Percentiles rank a stretch among this genome's conserved stretches.
phyloP scores from a whole-genome alignment of 495 filamentous ascomycete genomes.

The Penicillium pulvis region DNA sequence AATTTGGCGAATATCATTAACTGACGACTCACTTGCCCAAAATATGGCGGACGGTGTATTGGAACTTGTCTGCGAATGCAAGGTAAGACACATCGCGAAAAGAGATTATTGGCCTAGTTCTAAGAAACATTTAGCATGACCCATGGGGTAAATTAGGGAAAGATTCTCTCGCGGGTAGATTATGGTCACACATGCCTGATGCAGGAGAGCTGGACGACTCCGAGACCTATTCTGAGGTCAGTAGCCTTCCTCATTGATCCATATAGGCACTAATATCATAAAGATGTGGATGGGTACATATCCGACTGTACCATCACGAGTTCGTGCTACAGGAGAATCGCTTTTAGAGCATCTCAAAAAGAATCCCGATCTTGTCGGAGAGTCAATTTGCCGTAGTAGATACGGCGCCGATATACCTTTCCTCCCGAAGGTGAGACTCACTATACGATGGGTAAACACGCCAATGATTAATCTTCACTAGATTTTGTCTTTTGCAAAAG shows the following conservation, averaged over 20 bases:
- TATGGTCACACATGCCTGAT: constrained; percentile 43
- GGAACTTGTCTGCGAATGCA: constrained; percentile 17
- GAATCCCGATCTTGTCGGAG: constrained; percentile 65
- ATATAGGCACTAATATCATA: too few species aligned
- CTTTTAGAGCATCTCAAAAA: constrained; percentile 63
- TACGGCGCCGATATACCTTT: constrained; percentile 67
- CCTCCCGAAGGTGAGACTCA: constrained; percentile 60
- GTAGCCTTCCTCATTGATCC: background rate
- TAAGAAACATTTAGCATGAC: constrained; percentile 35
- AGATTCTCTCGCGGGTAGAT: constrained; percentile 39
- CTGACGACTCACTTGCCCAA: too few species aligned
- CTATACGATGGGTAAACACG: background rate
- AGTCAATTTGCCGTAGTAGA: constrained; percentile 55
- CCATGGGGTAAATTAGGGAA: constrained; percentile 48
- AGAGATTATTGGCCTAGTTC: background rate
- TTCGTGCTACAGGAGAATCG: constrained; percentile 59
- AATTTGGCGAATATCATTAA: too few species aligned
- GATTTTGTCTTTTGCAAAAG: constrained; percentile 74
- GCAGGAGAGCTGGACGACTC: constrained; percentile 33
- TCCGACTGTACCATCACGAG: constrained; percentile 64
- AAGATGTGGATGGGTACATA: constrained; percentile 82
- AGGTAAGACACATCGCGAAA: constrained; percentile 6
- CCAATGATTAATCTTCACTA: constrained; percentile 16
- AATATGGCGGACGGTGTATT: constrained; percentile 13
- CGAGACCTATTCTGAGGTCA: constrained; percentile 45